Evolutionary conservation across 495 filamentous ascomycete genomes (phyloP).

Genomic region (Cudoniella acicularis): DNA sequence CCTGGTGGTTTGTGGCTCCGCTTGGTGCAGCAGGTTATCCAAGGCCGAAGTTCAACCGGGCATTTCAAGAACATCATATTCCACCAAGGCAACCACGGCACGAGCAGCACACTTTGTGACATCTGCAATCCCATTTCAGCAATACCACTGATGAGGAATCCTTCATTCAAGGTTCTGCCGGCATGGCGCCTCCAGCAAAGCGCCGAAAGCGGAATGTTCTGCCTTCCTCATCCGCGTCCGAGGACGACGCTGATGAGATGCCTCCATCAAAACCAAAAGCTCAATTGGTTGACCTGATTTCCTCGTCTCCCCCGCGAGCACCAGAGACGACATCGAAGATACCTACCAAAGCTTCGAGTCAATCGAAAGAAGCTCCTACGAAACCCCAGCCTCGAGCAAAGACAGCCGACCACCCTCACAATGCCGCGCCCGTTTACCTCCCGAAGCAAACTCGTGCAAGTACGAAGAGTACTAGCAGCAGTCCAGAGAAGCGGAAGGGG

Average conservation of each 20-base stretch:
- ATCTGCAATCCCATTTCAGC: background rate
- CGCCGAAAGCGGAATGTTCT: constrained; percentile 46
- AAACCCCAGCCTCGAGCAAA: constrained; percentile 14
- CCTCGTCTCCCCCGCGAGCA: constrained; percentile 19
- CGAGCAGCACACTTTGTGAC: background rate
- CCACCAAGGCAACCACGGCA: background rate
- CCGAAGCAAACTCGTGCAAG: constrained; percentile 8
- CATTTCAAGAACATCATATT: too few species aligned
- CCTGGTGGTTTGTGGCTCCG: too few species aligned
- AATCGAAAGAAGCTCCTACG: constrained; percentile 1
- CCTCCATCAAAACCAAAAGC: constrained; percentile 28
- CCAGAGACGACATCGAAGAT: background rate
- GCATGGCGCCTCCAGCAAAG: constrained; percentile 54
- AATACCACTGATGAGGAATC: constrained; percentile 1
- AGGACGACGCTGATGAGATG: constrained; percentile 21
- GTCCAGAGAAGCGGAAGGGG: constrained; percentile 41
- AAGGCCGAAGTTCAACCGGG: too few species aligned
- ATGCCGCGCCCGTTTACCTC: constrained; percentile 22
- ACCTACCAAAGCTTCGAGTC: constrained; percentile 4
- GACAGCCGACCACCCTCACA: constrained; percentile 19
- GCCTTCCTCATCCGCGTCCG: constrained; percentile 14
- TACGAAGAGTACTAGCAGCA: constrained; percentile 42
- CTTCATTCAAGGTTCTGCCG: constrained; percentile 12
- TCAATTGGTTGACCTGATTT: constrained; percentile 10
- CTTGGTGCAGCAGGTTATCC: too few species aligned